Evolutionary conservation across 139 green algal species (phyloP), one percentile per base, ranked within the genome.

Genomic region (Yamagishiella unicocca): DNA sequence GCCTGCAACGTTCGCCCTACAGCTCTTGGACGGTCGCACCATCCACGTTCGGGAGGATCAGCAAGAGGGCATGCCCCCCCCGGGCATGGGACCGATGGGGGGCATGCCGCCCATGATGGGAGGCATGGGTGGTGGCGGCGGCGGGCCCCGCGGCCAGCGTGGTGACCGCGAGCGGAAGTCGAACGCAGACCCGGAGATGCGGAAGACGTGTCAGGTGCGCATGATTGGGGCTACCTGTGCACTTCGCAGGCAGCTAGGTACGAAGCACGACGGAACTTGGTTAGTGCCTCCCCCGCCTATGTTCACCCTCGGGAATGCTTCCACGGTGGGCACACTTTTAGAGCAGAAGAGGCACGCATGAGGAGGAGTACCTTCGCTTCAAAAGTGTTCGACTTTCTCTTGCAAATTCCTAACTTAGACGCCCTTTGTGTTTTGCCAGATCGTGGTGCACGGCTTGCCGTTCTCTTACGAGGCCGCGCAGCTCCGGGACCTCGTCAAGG

Each of bases 381-480:
- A n/a, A n/a, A n/a, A n/a, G n/a, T n/a, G n/a, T n/a, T n/a, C n/a
- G n/a, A n/a, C n/a, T n/a, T n/a, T n/a, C n/a, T n/a, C n/a, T n/a
- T n/a, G n/a, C n/a, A n/a, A n/a, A n/a, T n/a, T n/a, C n/a, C n/a
- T n/a, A n/a, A n/a, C n/a, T n/a, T n/a, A n/a, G n/a, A n/a, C n/a
- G n/a, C n/a, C n/a, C n/a, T n/a, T n/a, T n/a, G n/a, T n/a, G n/a
- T n/a, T n/a, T n/a, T n/a, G n/a, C n/a, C 90, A 96, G 85, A 72
- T 97, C 40, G 92, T 96, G 38, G 89, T 97, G 27, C 93, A 96
- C 64, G 94, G 94, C 50, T 85, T 97, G 54, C 93, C 95, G 9
- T 97, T 87, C 67, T 90, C 85, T 0, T 85, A 88, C 70, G 87
- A 91, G 12, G 85, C 84, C 85, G 82, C 92, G 66, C 82, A 92